Conservation (phyloP, 2,329 filamentous ascomycete genomes). For the Xylaria digitata region DNA sequence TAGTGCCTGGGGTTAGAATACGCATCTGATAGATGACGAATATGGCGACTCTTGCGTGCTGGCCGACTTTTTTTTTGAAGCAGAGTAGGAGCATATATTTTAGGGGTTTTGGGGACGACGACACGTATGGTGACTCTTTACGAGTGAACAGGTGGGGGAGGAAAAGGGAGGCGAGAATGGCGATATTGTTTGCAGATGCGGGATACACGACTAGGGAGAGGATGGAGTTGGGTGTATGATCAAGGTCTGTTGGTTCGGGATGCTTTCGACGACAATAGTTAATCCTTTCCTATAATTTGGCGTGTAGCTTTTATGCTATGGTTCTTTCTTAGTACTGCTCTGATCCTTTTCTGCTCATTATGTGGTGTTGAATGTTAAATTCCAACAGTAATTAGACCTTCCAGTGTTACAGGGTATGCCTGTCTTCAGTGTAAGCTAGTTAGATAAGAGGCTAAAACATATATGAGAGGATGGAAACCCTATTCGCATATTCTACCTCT, state of each 20-base stretch:
- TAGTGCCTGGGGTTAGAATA: constrained; percentile 26
- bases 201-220: constrained; percentile 24
- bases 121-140: neutral
- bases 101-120: constrained; percentile 1
- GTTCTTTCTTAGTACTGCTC: neutral
- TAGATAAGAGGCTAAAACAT: too few species aligned
- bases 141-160: neutral
- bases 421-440: too few species aligned
- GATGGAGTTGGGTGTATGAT: constrained; percentile 37
- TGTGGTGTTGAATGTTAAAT: neutral
- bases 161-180: constrained; percentile 20
- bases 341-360: neutral
- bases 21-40: constrained; percentile 27
- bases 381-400: neutral
- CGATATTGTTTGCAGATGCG: constrained; percentile 21
- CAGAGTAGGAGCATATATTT: constrained; percentile 16
- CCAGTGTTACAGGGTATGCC: too few species aligned
- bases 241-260: constrained; percentile 30
- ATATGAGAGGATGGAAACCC: too few species aligned
- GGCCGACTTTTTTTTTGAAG: constrained; percentile 30
- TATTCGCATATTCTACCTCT: too few species aligned
- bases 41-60: constrained; percentile 25
- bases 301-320: constrained; percentile 23
- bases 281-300: constrained; percentile 27
- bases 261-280: constrained; percentile 24